Evolutionary conservation across 495 filamentous ascomycete genomes (phyloP).

Genomic region (Annulohypoxylon maeteangense): DNA sequence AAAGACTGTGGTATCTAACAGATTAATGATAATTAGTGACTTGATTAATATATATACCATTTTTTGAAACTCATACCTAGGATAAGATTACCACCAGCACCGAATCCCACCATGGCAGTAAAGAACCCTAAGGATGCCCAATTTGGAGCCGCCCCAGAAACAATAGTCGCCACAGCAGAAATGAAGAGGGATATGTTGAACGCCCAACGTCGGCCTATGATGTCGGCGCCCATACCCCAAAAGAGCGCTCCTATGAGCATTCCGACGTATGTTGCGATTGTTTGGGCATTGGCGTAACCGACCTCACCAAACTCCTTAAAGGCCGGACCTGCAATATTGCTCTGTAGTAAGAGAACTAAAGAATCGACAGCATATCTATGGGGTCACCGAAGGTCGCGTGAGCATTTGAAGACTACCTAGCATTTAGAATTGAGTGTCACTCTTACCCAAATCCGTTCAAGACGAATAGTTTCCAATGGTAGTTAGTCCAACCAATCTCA

Average conservation of each 20-base stretch:
- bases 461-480: constrained; percentile 75
- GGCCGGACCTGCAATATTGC: constrained; percentile 68
- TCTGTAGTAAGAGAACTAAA: constrained; percentile 72
- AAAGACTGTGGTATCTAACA: constrained; percentile 81
- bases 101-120: constrained; percentile 74
- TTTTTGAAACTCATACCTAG: too few species aligned
- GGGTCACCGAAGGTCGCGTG: constrained; percentile 26
- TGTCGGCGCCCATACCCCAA: constrained; percentile 81
- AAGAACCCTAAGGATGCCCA: constrained; percentile 74
- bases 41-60: too few species aligned
- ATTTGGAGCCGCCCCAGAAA: constrained; percentile 76
- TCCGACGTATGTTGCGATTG: constrained; percentile 73
- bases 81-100: constrained; percentile 78
- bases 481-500: constrained; percentile 75
- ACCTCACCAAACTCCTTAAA: constrained; percentile 66
- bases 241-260: constrained; percentile 78
- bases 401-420: constrained; percentile 1
- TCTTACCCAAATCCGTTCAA: constrained; percentile 73
- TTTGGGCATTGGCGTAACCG: constrained; percentile 65
- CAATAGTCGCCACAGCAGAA: constrained; percentile 71
- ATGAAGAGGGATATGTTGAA: constrained; percentile 79
- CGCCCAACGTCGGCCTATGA: constrained; percentile 75
- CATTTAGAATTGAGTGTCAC: constrained; percentile 4
- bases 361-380: constrained; percentile 75
- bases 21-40: too few species aligned